Evolutionary conservation across 129 eudicot genomes (phyloP).

Genomic region (Ambrosia artemisiifolia): DNA sequence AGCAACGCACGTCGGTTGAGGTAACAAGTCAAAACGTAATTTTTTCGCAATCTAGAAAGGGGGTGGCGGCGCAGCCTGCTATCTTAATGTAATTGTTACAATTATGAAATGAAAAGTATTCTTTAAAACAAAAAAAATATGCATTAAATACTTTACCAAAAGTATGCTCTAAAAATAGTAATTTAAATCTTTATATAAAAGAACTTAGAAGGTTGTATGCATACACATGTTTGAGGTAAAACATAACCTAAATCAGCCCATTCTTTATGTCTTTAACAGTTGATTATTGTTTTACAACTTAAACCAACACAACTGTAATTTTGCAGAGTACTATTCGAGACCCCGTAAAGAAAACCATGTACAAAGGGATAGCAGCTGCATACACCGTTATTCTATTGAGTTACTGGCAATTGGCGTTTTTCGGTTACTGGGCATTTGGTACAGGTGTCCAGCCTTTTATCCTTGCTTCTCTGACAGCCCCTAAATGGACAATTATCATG

Average conservation of each 20-base stretch:
- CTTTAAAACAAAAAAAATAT: not conserved
- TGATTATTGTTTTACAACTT: not conserved
- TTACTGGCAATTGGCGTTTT: constrained; percentile 55
- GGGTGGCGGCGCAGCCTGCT: too few relatives aligned
- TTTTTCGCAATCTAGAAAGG: not conserved
- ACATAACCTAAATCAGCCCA: not conserved
- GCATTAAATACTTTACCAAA: not conserved
- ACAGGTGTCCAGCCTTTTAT: constrained; percentile 43
- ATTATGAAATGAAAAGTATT: too few relatives aligned
- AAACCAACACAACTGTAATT: not conserved
- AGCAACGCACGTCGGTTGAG: not conserved
- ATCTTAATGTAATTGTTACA: too few relatives aligned
- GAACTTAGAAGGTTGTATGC: not conserved
- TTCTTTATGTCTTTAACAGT: constrained; percentile 4
- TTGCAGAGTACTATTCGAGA: constrained; percentile 44
- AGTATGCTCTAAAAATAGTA: not conserved
- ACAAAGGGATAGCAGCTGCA: constrained; percentile 57
- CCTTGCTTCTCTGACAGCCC: constrained; percentile 49
- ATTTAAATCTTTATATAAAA: not conserved
- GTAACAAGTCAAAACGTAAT: not conserved
- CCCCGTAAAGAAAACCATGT: constrained; percentile 55
- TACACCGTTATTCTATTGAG: constrained; percentile 38
- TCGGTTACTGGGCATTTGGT: constrained; percentile 58
- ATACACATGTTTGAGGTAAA: not conserved
- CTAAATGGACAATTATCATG: constrained; percentile 48